Percentiles rank a stretch among this genome's conserved stretches.
phyloP scores from a whole-genome alignment of 805 yeast species.

The Sugiyamaella lignohabitans region DNA sequence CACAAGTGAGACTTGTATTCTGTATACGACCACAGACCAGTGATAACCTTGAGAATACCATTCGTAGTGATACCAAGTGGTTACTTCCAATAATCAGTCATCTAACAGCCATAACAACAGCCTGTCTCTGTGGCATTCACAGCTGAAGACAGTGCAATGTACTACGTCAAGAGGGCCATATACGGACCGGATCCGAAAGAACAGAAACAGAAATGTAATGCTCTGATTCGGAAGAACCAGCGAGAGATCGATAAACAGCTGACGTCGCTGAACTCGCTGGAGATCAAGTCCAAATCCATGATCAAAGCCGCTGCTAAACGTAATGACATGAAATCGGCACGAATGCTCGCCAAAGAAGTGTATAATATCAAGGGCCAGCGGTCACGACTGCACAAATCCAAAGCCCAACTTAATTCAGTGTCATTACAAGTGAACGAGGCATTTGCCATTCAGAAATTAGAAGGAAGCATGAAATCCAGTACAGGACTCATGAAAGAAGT shows the following conservation, averaged over 20 bases:
- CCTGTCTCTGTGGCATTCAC: no score
- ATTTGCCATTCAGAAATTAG: conserved; percentile 75
- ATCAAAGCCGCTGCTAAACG: conserved; percentile 71
- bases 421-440: conserved; percentile 88
- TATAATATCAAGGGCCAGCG: conserved; percentile 68
- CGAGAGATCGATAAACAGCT: conserved; percentile 80
- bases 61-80: no score
- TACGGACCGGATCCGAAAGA: conserved; percentile 97
- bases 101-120: no score
- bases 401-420: conserved; percentile 79
- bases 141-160: conserved; percentile 43
- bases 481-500: conserved; percentile 86
- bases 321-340: conserved; percentile 69
- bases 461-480: conserved; percentile 71
- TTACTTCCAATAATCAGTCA: no score
- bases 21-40: no score
- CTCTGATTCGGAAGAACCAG: conserved; percentile 73
- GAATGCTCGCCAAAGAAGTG: conserved; percentile 75
- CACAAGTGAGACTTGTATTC: no score
- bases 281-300: conserved; percentile 69
- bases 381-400: conserved; percentile 65
- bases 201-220: conserved; percentile 69
- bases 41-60: no score
- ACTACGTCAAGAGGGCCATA: conserved; percentile 73
- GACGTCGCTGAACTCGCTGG: conserved; percentile 48